phyloP scores from a whole-genome alignment of 805 yeast species.

The Saccharomycodes ludwigii region DNA sequence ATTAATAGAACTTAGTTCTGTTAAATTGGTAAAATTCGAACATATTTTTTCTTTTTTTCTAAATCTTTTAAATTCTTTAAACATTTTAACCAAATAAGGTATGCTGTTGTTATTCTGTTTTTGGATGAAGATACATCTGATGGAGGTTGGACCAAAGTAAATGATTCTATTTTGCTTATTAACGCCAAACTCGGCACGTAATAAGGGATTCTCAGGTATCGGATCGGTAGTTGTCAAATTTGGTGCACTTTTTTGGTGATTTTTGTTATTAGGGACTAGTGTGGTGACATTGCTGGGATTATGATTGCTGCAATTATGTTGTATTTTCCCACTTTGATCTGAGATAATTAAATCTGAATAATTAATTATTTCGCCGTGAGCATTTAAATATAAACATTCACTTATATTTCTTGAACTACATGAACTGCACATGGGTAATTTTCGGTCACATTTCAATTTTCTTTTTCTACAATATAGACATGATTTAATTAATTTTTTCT shows the following conservation, averaged over 20 bases:
- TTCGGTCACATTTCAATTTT: conserved; percentile 20
- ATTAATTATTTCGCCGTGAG: no score
- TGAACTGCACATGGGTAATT: conserved; percentile 17
- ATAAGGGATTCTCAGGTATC: conserved; percentile 3
- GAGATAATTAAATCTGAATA: no score
- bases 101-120: no score
- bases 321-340: neutral
- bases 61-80: conserved; percentile 16
- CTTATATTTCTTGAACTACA: conserved; percentile 12
- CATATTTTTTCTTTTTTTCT: conserved; percentile 13
- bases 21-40: conserved; percentile 11
- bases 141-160: conserved; percentile 21
- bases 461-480: conserved; percentile 19
- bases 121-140: conserved; percentile 12
- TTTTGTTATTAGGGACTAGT: no score
- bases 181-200: conserved; percentile 8
- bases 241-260: no score
- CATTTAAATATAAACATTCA: conserved; percentile 12
- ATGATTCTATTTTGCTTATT: conserved; percentile 12
- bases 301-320: neutral
- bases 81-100: conserved; percentile 12
- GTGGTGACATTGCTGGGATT: neutral
- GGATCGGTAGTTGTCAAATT: no score
- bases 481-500: conserved; percentile 18
- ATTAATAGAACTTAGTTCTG: conserved; percentile 6